Base-by-base conservation (phyloP, 345 rosid genomes). In the Hevea brasiliensis region DNA sequence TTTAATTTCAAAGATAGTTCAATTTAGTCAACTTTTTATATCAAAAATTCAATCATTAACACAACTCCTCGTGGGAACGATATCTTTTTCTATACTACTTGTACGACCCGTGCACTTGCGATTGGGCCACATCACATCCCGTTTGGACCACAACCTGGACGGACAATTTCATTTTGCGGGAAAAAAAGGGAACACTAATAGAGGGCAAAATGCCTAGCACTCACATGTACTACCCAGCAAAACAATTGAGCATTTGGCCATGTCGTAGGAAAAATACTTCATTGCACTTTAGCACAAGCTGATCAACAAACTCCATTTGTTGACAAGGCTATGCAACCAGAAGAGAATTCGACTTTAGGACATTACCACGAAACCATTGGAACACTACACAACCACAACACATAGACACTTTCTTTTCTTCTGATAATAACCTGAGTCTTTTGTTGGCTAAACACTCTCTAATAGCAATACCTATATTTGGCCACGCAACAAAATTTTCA, bases 281-380 rank as follows among this genome's bases (percentile, higher is more conserved):
- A 24, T 37, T 8, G 69, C 4, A 2, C 37, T 32, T n/a, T n/a
- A n/a, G 37, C 45, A 71, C 70, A 53, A 42, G 63, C 61, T 35
- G 23, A 47, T 67, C 56, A 48, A 26, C 54, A 57, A 71, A 32
- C 42, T 27, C 44, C 18, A 58, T 48, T 70, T 17, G 44, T 2
- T 12, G n/a, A 32, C 37, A 32, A 32, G 37, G n/a, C n/a, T n/a
- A n/a, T n/a, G 56, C 26, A 18, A 40, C 23, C 29, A 61, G 27
- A 41, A 40, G 54, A 26, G 61, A 54, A n/a, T n/a, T n/a, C n/a
- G n/a, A n/a, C n/a, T n/a, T 63, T 26, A 11, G 48, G 51, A 41
- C 51, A 40, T 40, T 66, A 75, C 69, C 68, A 45, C 29, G 59
- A 78, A 75, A n/a, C n/a, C n/a, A n/a, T n/a, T n/a, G n/a, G n/a